Evolutionary conservation across 306 rosid species (phyloP), one percentile per base, ranked within the genome.

Genomic region (Fragaria ananassa): DNA sequence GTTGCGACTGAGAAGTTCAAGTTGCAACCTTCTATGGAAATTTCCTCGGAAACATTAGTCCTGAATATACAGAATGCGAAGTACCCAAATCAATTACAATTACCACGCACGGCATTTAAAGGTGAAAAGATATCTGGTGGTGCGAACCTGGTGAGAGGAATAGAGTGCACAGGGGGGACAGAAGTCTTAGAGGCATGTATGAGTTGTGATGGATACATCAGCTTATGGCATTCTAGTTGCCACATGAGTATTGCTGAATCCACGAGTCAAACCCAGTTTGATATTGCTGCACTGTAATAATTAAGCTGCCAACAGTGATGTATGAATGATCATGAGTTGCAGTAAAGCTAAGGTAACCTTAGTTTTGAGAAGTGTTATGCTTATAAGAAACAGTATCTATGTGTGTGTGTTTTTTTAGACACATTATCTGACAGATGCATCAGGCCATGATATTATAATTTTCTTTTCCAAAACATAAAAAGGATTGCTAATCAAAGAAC

Each of bases 1-100:
- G 84, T 70, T 4, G 80, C 57, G 81, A 88, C 85, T 0, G 97
- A 92, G 83, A 86, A 88, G 76, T 71, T 88, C 25, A 92, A 76
- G 47, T 88, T 88, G 74, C 77, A 74, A 14, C 93, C 91, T 65
- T 89, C 90, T 18, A 91, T 91, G 51, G 97, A 87, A 78, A 86
- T 44, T 60, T 53, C 82, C 15, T 85, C 87, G 11, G 79, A 81
- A 4, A 58, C 42, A 60, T 46, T 63, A 67, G 80, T 39, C 86
- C 95, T 89, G 83, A 39, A 79, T 71, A 54, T 1, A 47, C 37
- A 63, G 45, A 75, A 15, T 15, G 19, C 11, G 17, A 81, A 0
- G 57, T 17, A 71, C 19, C 31, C 25, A 35, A 10, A 37, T 44
- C 35, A n/a, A 57, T 68, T 23, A 21, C 2, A 74, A 27, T 17